Evolutionary conservation across 306 rosid species (phyloP), one percentile per base, ranked within the genome.

Genomic region (Glycine latifolia): DNA sequence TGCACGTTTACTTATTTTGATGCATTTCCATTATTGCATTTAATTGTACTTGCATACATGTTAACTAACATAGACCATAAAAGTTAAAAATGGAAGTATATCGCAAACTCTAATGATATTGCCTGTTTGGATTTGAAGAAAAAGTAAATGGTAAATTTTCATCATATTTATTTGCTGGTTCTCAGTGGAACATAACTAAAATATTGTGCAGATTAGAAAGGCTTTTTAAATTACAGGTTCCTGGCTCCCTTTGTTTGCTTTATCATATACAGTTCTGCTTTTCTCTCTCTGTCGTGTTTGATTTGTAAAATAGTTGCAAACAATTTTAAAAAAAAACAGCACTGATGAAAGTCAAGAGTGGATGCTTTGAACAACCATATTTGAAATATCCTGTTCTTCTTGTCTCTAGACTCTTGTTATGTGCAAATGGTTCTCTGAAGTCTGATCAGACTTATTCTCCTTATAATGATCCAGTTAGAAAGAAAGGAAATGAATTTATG

Each of bases 1-100:
- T 61, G n/a, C 31, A 37, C 43, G 44, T 44, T 48, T 59, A n/a
- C 47, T 60, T 35, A 14, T 61, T 56, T 44, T 56, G 67, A 39
- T 47, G 71, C 16, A 62, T 41, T 62, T 76, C 50, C 80, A 16
- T 49, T 31, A 14, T 61, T 48, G 48, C 61, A 47, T 62, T 37
- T 33, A 71, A 71, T 33, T 76, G 31, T 60, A 76, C 35, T 62
- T 9, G 61, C 37, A 14, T 26, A 6, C 15, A 72, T 12, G 5
- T 48, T 44, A 41, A 74, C 37, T 56, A 16, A 41, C 39, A 5
- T 15, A 33, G 44, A 8, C 31, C 31, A 31, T 76, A 33, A 46
- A 26, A 60, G 50, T 49, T 63, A 9, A 48, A 31, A 76, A 44
- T 44, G 48, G 48, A 44, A 44, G 48, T 7, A 44, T 44, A 44